Percentiles rank a stretch among this genome's conserved stretches.
These are phyloP conservation scores for Wickerhamiella sergipiensis DNA, from an alignment of 805 yeast genomes.

Conservation along the genomic window DNA sequence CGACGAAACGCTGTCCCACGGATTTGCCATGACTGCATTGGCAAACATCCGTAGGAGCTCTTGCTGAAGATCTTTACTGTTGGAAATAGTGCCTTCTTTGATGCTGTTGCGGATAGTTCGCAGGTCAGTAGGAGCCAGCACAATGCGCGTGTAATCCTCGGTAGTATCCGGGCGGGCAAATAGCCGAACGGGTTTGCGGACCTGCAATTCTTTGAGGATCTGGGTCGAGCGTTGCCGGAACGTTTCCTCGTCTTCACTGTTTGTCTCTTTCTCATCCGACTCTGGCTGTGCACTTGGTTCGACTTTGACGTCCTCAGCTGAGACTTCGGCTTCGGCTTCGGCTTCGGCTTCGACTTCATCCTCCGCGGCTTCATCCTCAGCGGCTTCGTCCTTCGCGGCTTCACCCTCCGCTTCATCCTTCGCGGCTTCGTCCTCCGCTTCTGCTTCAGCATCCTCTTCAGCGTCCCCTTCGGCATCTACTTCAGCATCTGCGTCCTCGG, in stretches of 20 bases:
- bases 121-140: slow-evolving; percentile 53
- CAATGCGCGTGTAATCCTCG: slow-evolving; percentile 45
- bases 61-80: slow-evolving; percentile 41
- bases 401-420: not conserved
- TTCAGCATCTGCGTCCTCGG: no score
- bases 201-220: slow-evolving; percentile 47
- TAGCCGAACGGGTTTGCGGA: slow-evolving; percentile 61
- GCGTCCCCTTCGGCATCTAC: slow-evolving; percentile 1
- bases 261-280: no score
- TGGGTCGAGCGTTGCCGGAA: slow-evolving; percentile 51
- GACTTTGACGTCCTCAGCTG: not conserved
- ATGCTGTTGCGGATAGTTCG: slow-evolving; percentile 46
- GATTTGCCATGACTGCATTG: slow-evolving; percentile 73
- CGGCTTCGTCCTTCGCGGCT: not conserved
- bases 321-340: slow-evolving; percentile 1
- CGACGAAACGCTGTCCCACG: slow-evolving; percentile 46
- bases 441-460: not conserved
- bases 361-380: slow-evolving; percentile 1
- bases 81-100: slow-evolving; percentile 42
- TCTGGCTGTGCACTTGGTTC: no score
- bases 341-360: slow-evolving; percentile 1
- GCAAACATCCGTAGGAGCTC: slow-evolving; percentile 68
- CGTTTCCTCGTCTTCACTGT: slow-evolving; percentile 34
- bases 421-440: not conserved
- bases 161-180: slow-evolving; percentile 57